A percentile compares a stretch with the other conserved stretches of the same genome.
Conservation (phyloP, 768 basidiomycete genomes). For the Cubamyces sp. region DNA sequence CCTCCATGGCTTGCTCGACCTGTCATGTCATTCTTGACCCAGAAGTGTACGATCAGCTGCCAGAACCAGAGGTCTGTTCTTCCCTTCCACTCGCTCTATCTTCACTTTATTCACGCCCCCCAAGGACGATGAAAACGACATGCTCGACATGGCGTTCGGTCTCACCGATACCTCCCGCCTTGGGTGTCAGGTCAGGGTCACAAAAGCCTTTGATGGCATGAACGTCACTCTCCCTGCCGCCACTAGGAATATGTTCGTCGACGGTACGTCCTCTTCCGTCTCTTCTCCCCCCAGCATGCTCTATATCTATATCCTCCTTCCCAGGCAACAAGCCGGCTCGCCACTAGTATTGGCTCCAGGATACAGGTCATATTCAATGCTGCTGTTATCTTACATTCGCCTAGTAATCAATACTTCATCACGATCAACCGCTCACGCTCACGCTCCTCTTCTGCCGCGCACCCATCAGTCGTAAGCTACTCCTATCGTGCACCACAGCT, state of each 20-base stretch:
- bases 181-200: conserved; percentile 80
- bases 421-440: too few relatives aligned
- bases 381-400: neutral
- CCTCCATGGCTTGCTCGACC: conserved; percentile 95
- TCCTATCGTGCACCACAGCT: neutral
- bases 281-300: too few relatives aligned
- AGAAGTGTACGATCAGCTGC: conserved; percentile 82
- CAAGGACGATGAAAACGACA: conserved; percentile 95
- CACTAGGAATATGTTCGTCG: conserved; percentile 97
- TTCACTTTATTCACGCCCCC: neutral
- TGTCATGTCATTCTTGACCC: conserved; percentile 90
- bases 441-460: neutral
- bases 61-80: conserved; percentile 66
- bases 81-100: neutral
- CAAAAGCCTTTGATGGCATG: conserved; percentile 83
- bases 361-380: too few relatives aligned
- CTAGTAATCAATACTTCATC: neutral
- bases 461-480: too few relatives aligned
- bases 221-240: conserved; percentile 85
- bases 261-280: conserved; percentile 54
- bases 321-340: conserved; percentile 56
- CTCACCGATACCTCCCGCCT: conserved; percentile 90
- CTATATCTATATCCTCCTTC: neutral
- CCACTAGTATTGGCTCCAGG: conserved; percentile 36
- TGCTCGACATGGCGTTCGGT: conserved; percentile 98